Conservation (phyloP, 2,329 filamentous ascomycete genomes). For the Diatrype stigma region DNA sequence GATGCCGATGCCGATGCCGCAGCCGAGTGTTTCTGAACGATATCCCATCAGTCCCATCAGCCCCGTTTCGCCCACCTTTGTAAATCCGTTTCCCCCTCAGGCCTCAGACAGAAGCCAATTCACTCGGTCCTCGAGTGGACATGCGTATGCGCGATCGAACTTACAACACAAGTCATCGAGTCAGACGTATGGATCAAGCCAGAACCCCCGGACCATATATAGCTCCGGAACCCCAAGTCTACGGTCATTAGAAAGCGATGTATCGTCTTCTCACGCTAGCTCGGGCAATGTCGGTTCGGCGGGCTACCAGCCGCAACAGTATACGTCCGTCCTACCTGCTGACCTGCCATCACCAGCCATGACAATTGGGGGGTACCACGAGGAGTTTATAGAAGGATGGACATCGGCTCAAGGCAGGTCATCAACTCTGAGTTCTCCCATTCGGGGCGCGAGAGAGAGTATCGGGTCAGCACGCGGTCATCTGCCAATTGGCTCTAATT, state of each 20-base stretch:
- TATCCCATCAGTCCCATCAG: constrained; percentile 46
- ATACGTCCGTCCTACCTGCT: constrained; percentile 46
- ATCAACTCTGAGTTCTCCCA: constrained; percentile 54
- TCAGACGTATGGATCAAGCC: constrained; percentile 42
- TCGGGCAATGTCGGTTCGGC: constrained; percentile 39
- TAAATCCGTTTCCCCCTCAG: constrained; percentile 45
- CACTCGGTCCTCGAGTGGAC: constrained; percentile 41
- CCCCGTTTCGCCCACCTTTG: constrained; percentile 50
- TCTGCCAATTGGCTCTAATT: constrained; percentile 31
- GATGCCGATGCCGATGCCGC: constrained; percentile 39
- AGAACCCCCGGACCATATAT: constrained; percentile 47
- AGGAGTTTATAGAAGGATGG: constrained; percentile 59
- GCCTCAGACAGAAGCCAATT: constrained; percentile 39
- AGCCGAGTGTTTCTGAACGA: constrained; percentile 36
- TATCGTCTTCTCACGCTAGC: constrained; percentile 57
- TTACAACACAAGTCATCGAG: constrained; percentile 46
- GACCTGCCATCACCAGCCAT: constrained; percentile 55
- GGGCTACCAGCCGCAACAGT: constrained; percentile 42
- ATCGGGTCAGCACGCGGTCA: constrained; percentile 45
- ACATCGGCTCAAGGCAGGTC: constrained; percentile 56
- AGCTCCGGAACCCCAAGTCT: constrained; percentile 57
- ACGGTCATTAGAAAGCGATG: constrained; percentile 58
- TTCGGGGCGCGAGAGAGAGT: constrained; percentile 46
- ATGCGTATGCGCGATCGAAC: constrained; percentile 31
- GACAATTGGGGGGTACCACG: constrained; percentile 47